Evolutionary conservation across 352 stramenopile species (phyloP).

Genomic region (Blastocystis sp.): DNA sequence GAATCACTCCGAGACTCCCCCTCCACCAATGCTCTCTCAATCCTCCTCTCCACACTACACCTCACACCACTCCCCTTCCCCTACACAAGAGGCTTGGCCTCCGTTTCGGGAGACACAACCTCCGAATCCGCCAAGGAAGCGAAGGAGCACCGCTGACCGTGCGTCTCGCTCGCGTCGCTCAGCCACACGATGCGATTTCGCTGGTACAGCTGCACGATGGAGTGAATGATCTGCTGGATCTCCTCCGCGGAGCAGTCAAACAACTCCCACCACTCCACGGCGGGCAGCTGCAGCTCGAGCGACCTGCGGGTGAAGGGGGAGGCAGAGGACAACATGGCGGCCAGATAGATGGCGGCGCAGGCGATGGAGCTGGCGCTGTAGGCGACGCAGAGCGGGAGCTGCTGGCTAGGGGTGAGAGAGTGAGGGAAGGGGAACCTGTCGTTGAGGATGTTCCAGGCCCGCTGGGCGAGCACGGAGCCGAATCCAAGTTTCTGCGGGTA

Average conservation of each 20-base stretch:
- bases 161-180: not conserved
- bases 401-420: not conserved
- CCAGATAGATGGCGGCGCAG: slow-evolving; percentile 50
- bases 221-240: slow-evolving; percentile 32
- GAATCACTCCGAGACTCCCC: not conserved
- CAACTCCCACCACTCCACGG: slow-evolving; percentile 58
- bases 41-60: not conserved
- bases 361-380: slow-evolving; percentile 47
- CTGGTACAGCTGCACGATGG: slow-evolving; percentile 17
- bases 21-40: not conserved
- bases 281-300: slow-evolving; percentile 26
- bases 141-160: not conserved
- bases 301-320: not conserved
- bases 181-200: slow-evolving; percentile 30
- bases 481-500: slow-evolving; percentile 23
- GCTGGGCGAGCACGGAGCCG: slow-evolving; percentile 31
- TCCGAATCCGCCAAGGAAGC: not conserved
- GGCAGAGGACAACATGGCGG: slow-evolving; percentile 5
- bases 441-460: slow-evolving; percentile 66
- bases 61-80: not conserved
- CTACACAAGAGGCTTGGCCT: not conserved
- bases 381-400: slow-evolving; percentile 37
- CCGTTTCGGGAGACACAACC: slow-evolving; percentile 14
- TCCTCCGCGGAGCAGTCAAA: slow-evolving; percentile 36
- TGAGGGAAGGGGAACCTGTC: slow-evolving; percentile 6